Evolutionary conservation across 257 asterid genomes (phyloP), one percentile per base, ranked within the genome.

Genomic region (Ilex asprella): DNA sequence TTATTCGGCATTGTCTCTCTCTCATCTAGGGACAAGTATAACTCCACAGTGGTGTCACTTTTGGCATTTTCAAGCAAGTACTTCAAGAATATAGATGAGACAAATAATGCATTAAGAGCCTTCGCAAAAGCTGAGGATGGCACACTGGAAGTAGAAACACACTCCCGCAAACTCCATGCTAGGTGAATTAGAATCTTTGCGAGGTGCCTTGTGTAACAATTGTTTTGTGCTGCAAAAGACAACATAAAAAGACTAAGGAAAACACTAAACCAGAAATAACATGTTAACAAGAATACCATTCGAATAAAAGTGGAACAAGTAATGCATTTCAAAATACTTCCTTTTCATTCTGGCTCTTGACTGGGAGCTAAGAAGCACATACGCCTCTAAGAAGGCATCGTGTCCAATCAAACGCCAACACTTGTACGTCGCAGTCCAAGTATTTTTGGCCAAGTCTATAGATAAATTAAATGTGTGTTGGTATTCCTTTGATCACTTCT

Each of bases 61-160:
- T 71, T 87, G 59, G 84, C 64, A 71, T 80, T 82, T 79, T 93
- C 97, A 69, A 93, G 80, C 46, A 87, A 76, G 75, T 78, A 83
- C 85, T 87, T 93, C 76, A 93, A 84, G 73, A 93, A 90, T 64
- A 87, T 87, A 68, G 95, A 93, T 70, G 95, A 86, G 64, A 93
- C 66, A 69, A 78, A 86, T 66, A 82, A 69, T 0, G 95, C 99
- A 75, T 93, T 93, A 21, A 85, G 84, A 76, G 99, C 89, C 79
- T 78, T 85, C 30, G 78, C 54, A 76, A 75, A 71, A 65, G 91
- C 90, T 55, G 76, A 63, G 60, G 91, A 76, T 32, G 81, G 71
- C 71, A 67, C 78, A 69, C 75, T 89, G 35, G 97, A 72, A 60
- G 84, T 70, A 63, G 91, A 76, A 70, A 73, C 74, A 75, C 95